A percentile compares a stretch with the other conserved stretches of the same genome.
Evolutionary conservation across 257 asterid species (phyloP).

Genomic region (Rehmannia glutinosa): DNA sequence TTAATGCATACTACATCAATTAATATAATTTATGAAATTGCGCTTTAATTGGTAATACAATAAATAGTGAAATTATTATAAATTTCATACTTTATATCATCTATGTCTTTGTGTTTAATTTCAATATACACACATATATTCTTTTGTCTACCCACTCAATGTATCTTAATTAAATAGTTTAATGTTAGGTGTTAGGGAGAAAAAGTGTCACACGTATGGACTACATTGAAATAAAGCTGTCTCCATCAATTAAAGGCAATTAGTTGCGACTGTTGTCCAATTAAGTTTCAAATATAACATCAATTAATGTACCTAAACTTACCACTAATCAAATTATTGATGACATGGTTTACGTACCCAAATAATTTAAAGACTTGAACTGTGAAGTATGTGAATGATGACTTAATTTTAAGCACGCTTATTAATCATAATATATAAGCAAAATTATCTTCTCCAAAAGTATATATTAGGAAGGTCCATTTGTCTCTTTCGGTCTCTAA

Average conservation of each 20-base stretch:
- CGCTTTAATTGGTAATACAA: not conserved
- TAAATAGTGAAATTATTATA: not conserved
- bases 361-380: no score
- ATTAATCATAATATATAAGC: constrained; percentile 10
- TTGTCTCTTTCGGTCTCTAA: constrained; percentile 31
- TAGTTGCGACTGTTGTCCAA: constrained; percentile 2
- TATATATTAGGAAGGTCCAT: constrained; percentile 28
- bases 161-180: constrained; percentile 10
- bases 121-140: constrained; percentile 3
- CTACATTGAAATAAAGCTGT: constrained; percentile 17
- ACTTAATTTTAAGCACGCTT: no score
- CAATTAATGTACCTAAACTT: not conserved
- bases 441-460: constrained; percentile 24
- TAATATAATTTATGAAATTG: not conserved
- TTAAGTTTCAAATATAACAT: not conserved
- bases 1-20: not conserved
- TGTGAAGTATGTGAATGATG: no score
- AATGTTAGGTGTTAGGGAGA: constrained; percentile 9
- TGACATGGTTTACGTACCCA: no score
- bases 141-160: constrained; percentile 18
- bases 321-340: not conserved
- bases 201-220: constrained; percentile 30
- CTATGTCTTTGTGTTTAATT: constrained; percentile 7
- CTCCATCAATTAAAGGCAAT: constrained; percentile 12
- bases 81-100: constrained; percentile 12